Evolutionary conservation across 1,284 basidiomycete genomes (phyloP).

Genomic region (Pseudozyma sp.): DNA sequence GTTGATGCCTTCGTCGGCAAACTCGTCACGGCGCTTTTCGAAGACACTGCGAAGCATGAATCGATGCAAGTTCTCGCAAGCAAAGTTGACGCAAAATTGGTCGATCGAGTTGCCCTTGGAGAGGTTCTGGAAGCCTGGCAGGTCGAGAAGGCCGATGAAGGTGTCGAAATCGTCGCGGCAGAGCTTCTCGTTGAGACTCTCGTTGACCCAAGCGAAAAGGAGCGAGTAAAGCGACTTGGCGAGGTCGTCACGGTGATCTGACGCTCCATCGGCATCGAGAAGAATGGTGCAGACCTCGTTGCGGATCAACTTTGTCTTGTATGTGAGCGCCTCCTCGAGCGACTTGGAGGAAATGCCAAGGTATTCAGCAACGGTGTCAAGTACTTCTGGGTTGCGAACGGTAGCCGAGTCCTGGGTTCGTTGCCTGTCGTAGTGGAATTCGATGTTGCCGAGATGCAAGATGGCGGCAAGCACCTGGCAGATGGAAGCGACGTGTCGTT

Average conservation of each 20-base stretch:
- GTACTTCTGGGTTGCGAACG: slow-evolving; percentile 73
- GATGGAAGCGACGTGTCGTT: slow-evolving; percentile 90
- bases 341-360: slow-evolving; percentile 82
- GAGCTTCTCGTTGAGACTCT: slow-evolving; percentile 92
- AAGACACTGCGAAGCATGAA: slow-evolving; percentile 85
- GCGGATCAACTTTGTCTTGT: slow-evolving; percentile 90
- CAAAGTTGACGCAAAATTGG: slow-evolving; percentile 95
- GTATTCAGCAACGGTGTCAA: slow-evolving; percentile 87
- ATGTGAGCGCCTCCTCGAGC: slow-evolving; percentile 86
- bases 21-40: slow-evolving; percentile 83
- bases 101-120: slow-evolving; percentile 88
- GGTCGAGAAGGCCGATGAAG: slow-evolving; percentile 94
- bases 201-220: slow-evolving; percentile 95
- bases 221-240: slow-evolving; percentile 93
- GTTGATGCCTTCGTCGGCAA: slow-evolving; percentile 84
- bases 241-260: slow-evolving; percentile 90
- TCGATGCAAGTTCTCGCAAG: slow-evolving; percentile 87
- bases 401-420: slow-evolving; percentile 63
- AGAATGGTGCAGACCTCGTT: slow-evolving; percentile 96
- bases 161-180: slow-evolving; percentile 71
- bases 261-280: slow-evolving; percentile 91
- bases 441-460: slow-evolving; percentile 93
- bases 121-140: slow-evolving; percentile 80
- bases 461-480: slow-evolving; percentile 95
- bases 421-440: slow-evolving; percentile 75